Evolutionary conservation across 805 yeast species (phyloP).

Genomic region (Kodamaea leandrae): DNA sequence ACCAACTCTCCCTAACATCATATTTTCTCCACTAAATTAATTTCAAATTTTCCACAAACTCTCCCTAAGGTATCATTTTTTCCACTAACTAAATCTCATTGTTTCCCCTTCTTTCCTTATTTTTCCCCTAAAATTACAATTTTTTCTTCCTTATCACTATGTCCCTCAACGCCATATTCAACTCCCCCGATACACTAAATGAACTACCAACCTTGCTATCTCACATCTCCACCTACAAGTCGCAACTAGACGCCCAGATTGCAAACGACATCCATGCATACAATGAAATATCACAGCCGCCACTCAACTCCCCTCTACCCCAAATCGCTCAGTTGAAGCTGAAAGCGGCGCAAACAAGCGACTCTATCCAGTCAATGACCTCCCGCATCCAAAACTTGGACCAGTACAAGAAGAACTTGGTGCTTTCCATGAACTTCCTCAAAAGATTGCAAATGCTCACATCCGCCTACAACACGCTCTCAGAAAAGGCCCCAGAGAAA

Average conservation of each 20-base stretch:
- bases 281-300: constrained; percentile 23
- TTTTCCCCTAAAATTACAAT: not conserved
- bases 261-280: constrained; percentile 33
- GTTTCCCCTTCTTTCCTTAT: not conserved
- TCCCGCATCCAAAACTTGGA: constrained; percentile 75
- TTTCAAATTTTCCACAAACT: not conserved
- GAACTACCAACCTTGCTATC: constrained; percentile 50
- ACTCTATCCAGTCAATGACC: constrained; percentile 66
- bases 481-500: constrained; percentile 42
- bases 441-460: constrained; percentile 85
- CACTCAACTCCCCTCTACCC: constrained; percentile 20
- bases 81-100: not conserved
- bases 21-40: not conserved
- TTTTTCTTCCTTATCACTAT: not conserved
- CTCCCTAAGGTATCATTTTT: not conserved
- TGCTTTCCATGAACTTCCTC: constrained; percentile 78
- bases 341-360: constrained; percentile 55
- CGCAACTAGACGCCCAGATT: constrained; percentile 47
- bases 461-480: constrained; percentile 65
- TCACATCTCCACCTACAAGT: constrained; percentile 51
- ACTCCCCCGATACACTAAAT: constrained; percentile 47
- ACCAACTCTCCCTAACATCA: too few relatives aligned
- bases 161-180: constrained; percentile 10
- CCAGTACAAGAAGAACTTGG: constrained; percentile 78
- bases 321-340: constrained; percentile 48